Evolutionary conservation across 441 rosid species (phyloP), one percentile per base, ranked within the genome.

Genomic region (Jatropha multifida): DNA sequence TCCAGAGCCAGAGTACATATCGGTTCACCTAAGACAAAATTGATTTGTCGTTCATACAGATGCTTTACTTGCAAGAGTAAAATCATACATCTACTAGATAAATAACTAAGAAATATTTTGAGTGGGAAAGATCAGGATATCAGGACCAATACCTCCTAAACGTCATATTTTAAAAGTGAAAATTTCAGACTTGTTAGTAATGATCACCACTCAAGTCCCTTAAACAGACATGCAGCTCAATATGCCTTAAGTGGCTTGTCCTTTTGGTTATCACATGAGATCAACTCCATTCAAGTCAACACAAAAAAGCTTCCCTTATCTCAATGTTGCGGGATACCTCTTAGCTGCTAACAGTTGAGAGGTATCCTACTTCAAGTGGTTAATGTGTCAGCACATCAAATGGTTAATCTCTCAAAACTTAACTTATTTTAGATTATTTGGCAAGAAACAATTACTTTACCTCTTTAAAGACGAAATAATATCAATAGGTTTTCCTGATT

Each of bases 391-490:
- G 14, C 64, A 14, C 18, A 1, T 32, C 32, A 32, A 32, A 41
- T 54, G 27, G 14, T 64, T 37, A 12, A 23, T 61, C 26, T 7
- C 61, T 20, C 38, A 49, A 48, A 60, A 65, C 14, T 26, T 20
- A 60, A 55, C 4, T 37, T 12, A 56, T 73, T 75, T 13, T 15
- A 38, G 42, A 71, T 70, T 67, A 46, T 61, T 72, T 59, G 58
- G 65, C 32, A 67, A 62, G 46, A 4, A 71, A 49, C 52, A 38
- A 55, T 7, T 18, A 42, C 62, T 32, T 69, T 84, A 93, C 99
- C 90, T 92, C 79, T 56, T 93, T 64, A 92, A 84, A 73, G 95
- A 87, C 59, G 97, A 89, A 84, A 86, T 84, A 73, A 92, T 79
- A 78, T 92, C 91, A 68, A 87, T 74, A 14, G 92, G 78, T 18